Base-by-base conservation (phyloP, 768 basidiomycete genomes). In the Russula griseocarnosa region DNA sequence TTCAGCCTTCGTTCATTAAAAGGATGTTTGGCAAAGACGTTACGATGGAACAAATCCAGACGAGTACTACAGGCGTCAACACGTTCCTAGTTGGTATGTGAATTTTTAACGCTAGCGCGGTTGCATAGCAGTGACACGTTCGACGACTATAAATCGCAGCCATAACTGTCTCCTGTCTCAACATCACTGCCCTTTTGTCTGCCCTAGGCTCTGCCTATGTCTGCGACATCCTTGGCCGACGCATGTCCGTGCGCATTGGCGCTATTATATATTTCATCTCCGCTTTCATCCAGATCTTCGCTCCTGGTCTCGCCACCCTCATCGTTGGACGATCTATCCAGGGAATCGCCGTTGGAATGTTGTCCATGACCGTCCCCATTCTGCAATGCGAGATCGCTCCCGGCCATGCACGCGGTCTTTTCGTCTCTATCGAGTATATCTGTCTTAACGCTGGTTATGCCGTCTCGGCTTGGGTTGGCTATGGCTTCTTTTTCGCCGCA, bases 321-420 rank as follows among this genome's bases (percentile, higher is more conserved):
- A 82, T 86, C 68, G 73, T 87, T 34, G 88, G 88, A 47, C 82
- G 89, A 50, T 83, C 85, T 0, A 73, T 90, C 10, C 88, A 88
- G 24, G 89, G 89, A 30, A 65, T 90, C 42, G 89, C 88, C 14
- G 86, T 90, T n/a, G 89, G 89, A 18, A 84, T 85, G 60, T 38
- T 73, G 56, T 65, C 59, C 40, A 58, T 66, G 57, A 67, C 30
- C 28, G 63, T 68, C 18, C 65, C 65, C 16, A 65, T 68, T 56
- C 42, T 55, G 51, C 60, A 67, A 44, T 67, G 46, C 61, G 69
- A 70, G 38, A 69, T 69, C 50, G 69, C 71, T 42, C 64, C 66
- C 2, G 63, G 69, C 2, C 46, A 71, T 56, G 76, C 79, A 24
- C 81, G 82, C 36, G 83, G 83, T 28, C 76, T 80, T 53, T 79